Percentiles rank a stretch among this genome's conserved stretches.
phyloP scores from a whole-genome alignment of 306 rosid genomes.

The Mimosa bimucronata region DNA sequence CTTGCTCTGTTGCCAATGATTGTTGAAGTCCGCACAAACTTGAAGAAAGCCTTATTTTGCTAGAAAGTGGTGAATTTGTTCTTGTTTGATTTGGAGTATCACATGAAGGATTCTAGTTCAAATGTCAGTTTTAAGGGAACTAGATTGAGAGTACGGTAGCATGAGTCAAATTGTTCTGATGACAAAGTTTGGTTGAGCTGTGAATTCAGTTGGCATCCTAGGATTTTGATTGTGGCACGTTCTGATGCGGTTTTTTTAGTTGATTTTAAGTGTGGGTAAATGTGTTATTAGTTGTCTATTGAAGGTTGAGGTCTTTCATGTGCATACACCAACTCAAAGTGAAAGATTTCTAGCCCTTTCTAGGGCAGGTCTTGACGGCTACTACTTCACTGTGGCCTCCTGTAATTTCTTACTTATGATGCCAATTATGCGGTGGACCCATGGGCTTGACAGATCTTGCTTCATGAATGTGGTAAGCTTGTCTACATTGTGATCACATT shows the following conservation, averaged over 20 bases:
- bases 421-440: conserved; percentile 72
- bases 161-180: conserved; percentile 29
- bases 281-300: conserved; percentile 51
- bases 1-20: conserved; percentile 51
- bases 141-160: conserved; percentile 43
- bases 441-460: conserved; percentile 55
- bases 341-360: conserved; percentile 63
- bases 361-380: conserved; percentile 51
- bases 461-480: conserved; percentile 51
- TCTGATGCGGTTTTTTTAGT: conserved; percentile 68
- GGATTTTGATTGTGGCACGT: conserved; percentile 61
- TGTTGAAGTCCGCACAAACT: conserved; percentile 70
- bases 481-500: conserved; percentile 63
- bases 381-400: conserved; percentile 61
- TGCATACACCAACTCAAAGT: conserved; percentile 43
- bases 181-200: conserved; percentile 60
- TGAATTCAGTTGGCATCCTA: conserved; percentile 77
- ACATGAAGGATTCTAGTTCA: conserved; percentile 11
- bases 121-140: conserved; percentile 28
- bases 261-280: conserved; percentile 53
- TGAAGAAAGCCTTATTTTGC: conserved; percentile 61
- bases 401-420: conserved; percentile 49
- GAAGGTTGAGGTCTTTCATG: conserved; percentile 54
- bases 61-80: conserved; percentile 61
- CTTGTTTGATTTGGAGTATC: conserved; percentile 61